A percentile compares a stretch with the other conserved stretches of the same genome.
These are phyloP conservation scores for Gymnopilus dilepis DNA, from an alignment of 768 basidiomycete genomes.

Conservation along the genomic window DNA sequence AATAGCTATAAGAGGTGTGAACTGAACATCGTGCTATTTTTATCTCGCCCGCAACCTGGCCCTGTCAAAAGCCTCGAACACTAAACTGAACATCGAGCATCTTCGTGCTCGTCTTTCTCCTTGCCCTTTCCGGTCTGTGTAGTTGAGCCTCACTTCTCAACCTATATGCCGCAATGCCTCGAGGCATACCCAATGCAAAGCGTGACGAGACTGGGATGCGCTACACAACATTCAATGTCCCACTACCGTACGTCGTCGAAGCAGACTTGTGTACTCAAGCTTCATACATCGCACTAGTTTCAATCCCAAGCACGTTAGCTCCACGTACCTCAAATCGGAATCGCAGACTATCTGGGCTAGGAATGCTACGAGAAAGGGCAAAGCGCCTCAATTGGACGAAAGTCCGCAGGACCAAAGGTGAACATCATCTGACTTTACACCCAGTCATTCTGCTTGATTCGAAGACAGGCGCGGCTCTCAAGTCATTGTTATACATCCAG, in stretches of 20 bases:
- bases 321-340: slow-evolving; percentile 80
- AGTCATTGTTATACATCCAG: slow-evolving; percentile 80
- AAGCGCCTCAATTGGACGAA: slow-evolving; percentile 47
- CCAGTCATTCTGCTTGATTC: slow-evolving; percentile 26
- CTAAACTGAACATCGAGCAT: too few species aligned
- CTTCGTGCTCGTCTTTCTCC: too few species aligned
- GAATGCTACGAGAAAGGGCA: slow-evolving; percentile 62
- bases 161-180: slow-evolving; percentile 57
- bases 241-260: slow-evolving; percentile 60
- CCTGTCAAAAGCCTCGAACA: too few species aligned
- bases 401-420: slow-evolving; percentile 54
- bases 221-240: slow-evolving; percentile 83
- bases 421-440: slow-evolving; percentile 20
- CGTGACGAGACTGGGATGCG: slow-evolving; percentile 83
- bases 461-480: slow-evolving; percentile 72
- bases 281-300: slow-evolving; percentile 45
- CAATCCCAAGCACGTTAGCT: slow-evolving; percentile 81
- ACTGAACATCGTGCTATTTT: background rate
- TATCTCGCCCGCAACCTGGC: too few species aligned
- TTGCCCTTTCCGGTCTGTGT: too few species aligned
- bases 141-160: background rate
- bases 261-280: background rate
- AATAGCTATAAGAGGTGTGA: background rate
- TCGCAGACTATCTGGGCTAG: slow-evolving; percentile 75
- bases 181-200: slow-evolving; percentile 81